Evolutionary conservation across 2,329 filamentous ascomycete species (phyloP).

Genomic region (Acarospora socialis): DNA sequence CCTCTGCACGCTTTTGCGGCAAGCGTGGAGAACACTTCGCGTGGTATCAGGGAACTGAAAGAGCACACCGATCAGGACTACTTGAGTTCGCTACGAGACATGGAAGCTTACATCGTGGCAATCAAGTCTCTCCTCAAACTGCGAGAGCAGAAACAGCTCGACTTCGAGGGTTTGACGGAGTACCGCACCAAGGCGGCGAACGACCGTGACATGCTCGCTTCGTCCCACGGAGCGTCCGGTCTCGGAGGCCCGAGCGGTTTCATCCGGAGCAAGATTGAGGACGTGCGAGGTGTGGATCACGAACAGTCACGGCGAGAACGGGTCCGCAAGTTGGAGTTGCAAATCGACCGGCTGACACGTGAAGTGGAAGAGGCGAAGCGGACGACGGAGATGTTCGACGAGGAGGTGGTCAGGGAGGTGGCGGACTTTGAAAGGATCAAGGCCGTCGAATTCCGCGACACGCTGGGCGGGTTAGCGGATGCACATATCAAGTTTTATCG

Average conservation of each 20-base stretch:
- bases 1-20: slow-evolving; percentile 75
- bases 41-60: slow-evolving; percentile 64
- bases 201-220: slow-evolving; percentile 68
- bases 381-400: slow-evolving; percentile 84
- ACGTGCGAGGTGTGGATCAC: slow-evolving; percentile 91
- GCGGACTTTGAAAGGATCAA: slow-evolving; percentile 95
- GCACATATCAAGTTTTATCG: slow-evolving; percentile 80
- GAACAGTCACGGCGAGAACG: slow-evolving; percentile 80
- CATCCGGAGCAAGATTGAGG: slow-evolving; percentile 86
- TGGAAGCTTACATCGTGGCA: slow-evolving; percentile 85
- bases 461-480: slow-evolving; percentile 69
- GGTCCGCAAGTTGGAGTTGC: slow-evolving; percentile 75
- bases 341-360: slow-evolving; percentile 78
- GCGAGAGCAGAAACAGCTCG: slow-evolving; percentile 92
- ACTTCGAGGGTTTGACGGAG: slow-evolving; percentile 90
- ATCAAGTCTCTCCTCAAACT: slow-evolving; percentile 81
- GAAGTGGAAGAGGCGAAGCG: slow-evolving; percentile 81
- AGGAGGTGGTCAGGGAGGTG: slow-evolving; percentile 88
- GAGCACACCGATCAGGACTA: slow-evolving; percentile 95
- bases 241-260: slow-evolving; percentile 71
- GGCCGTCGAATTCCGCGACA: slow-evolving; percentile 76
- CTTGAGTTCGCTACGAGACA: slow-evolving; percentile 78
- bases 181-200: slow-evolving; percentile 83
- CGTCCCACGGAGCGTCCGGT: slow-evolving; percentile 46
- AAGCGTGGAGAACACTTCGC: slow-evolving; percentile 68